These are phyloP conservation scores for Oxytropis ochrocephala DNA, from an alignment of 306 rosid species.

Conservation along the genomic window DNA sequence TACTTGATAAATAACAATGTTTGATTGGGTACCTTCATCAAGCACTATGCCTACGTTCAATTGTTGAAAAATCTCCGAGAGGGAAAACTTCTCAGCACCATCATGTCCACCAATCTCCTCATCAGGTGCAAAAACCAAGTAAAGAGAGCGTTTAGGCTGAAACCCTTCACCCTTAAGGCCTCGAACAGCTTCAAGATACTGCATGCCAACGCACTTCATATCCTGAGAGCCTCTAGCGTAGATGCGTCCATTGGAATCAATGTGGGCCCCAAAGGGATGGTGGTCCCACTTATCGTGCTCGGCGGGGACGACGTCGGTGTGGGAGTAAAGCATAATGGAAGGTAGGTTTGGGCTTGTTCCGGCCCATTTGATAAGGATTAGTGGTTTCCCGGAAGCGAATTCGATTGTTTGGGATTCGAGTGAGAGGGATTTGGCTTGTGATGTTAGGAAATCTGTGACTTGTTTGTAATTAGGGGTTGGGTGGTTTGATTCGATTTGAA, in stretches of 20 bases:
- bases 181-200: slow-evolving; percentile 84
- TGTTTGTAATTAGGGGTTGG: slow-evolving; percentile 64
- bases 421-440: slow-evolving; percentile 54
- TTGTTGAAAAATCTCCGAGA: slow-evolving; percentile 41
- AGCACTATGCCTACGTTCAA: slow-evolving; percentile 75
- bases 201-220: slow-evolving; percentile 93
- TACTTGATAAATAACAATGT: background rate
- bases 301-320: slow-evolving; percentile 80
- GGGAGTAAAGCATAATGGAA: slow-evolving; percentile 78
- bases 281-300: slow-evolving; percentile 67
- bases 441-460: slow-evolving; percentile 48
- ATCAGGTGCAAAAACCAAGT: slow-evolving; percentile 72
- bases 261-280: slow-evolving; percentile 62
- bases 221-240: slow-evolving; percentile 89
- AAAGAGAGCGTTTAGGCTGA: slow-evolving; percentile 47
- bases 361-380: slow-evolving; percentile 72
- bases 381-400: slow-evolving; percentile 56
- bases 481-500: slow-evolving; percentile 74
- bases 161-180: slow-evolving; percentile 46
- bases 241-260: slow-evolving; percentile 43
- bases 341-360: slow-evolving; percentile 61
- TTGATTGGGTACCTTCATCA: slow-evolving; percentile 57
- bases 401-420: slow-evolving; percentile 64
- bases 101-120: slow-evolving; percentile 86
- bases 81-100: slow-evolving; percentile 53